Evolutionary conservation across 495 filamentous ascomycete species (phyloP).

Genomic region (Bryoglossum gracile): DNA sequence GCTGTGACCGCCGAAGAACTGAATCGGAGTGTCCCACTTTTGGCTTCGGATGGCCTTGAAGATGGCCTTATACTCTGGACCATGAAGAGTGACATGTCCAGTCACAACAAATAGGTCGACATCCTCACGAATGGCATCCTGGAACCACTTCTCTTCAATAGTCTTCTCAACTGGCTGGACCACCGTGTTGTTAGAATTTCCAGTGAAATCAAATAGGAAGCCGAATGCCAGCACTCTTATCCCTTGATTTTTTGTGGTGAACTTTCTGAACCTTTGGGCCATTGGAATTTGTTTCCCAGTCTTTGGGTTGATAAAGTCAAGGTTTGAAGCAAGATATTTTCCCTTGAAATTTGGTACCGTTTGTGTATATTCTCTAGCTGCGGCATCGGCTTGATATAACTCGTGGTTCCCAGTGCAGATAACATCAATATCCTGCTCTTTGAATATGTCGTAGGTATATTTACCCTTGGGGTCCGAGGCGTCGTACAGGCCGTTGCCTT

Average conservation of each 20-base stretch:
- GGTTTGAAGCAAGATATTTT: slow-evolving; percentile 80
- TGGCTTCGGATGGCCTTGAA: slow-evolving; percentile 71
- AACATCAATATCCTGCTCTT: slow-evolving; percentile 73
- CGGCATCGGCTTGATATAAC: slow-evolving; percentile 73
- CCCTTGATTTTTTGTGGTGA: slow-evolving; percentile 80
- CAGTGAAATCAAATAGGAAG: slow-evolving; percentile 88
- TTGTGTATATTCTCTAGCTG: slow-evolving; percentile 63
- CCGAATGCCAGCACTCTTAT: slow-evolving; percentile 83
- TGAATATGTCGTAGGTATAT: slow-evolving; percentile 80
- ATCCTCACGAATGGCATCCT: slow-evolving; percentile 73
- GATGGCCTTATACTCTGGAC: slow-evolving; percentile 67
- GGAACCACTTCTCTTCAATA: slow-evolving; percentile 83
- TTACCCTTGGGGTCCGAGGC: slow-evolving; percentile 77
- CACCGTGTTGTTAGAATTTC: slow-evolving; percentile 80
- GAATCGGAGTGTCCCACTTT: slow-evolving; percentile 75
- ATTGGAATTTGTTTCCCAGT: slow-evolving; percentile 65
- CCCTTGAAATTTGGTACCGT: slow-evolving; percentile 74
- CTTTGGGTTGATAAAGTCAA: slow-evolving; percentile 74
- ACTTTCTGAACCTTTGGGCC: slow-evolving; percentile 76
- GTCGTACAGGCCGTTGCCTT: slow-evolving; percentile 97
- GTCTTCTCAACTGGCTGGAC: slow-evolving; percentile 73
- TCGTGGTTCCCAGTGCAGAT: slow-evolving; percentile 93
- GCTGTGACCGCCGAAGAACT: slow-evolving; percentile 88
- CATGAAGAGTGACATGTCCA: slow-evolving; percentile 79
- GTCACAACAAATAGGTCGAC: slow-evolving; percentile 83